Evolutionary conservation across 306 rosid genomes (phyloP).

Genomic region (Malus asiatica): DNA sequence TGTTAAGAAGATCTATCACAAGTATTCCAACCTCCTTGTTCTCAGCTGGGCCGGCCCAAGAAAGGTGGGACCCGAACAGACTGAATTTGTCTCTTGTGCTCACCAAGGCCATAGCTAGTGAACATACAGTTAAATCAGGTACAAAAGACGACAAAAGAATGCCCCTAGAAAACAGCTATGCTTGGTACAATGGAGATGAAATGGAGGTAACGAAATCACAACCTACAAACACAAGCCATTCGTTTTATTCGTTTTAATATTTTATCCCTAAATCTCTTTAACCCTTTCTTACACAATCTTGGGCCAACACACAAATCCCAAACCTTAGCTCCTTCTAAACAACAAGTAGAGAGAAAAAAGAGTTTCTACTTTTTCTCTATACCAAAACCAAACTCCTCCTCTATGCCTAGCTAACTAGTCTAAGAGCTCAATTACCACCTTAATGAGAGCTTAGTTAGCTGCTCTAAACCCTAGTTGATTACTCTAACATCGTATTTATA

Average conservation of each 20-base stretch:
- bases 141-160: conserved; percentile 28
- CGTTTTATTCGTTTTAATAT: conserved; percentile 15
- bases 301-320: conserved; percentile 13
- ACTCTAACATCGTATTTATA: neutral
- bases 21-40: conserved; percentile 19
- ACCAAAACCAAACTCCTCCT: conserved; percentile 12
- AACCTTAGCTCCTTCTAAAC: neutral
- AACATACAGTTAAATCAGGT: conserved; percentile 27
- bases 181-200: conserved; percentile 18
- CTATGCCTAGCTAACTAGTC: neutral
- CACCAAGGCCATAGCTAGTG: neutral
- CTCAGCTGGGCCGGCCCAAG: conserved; percentile 66
- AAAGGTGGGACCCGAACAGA: conserved; percentile 21
- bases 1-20: neutral
- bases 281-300: conserved; percentile 1
- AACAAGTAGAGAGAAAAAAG: conserved; percentile 36
- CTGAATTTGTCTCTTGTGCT: conserved; percentile 16
- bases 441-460: conserved; percentile 13
- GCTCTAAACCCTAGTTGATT: neutral
- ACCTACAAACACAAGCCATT: conserved; percentile 31
- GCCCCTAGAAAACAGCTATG: conserved; percentile 46
- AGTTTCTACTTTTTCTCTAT: conserved; percentile 35
- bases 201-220: conserved; percentile 29
- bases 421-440: neutral
- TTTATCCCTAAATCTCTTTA: conserved; percentile 22